These are phyloP conservation scores for Gossypium ekmanianum DNA, from an alignment of 345 rosid genomes.

Conservation along the genomic window DNA sequence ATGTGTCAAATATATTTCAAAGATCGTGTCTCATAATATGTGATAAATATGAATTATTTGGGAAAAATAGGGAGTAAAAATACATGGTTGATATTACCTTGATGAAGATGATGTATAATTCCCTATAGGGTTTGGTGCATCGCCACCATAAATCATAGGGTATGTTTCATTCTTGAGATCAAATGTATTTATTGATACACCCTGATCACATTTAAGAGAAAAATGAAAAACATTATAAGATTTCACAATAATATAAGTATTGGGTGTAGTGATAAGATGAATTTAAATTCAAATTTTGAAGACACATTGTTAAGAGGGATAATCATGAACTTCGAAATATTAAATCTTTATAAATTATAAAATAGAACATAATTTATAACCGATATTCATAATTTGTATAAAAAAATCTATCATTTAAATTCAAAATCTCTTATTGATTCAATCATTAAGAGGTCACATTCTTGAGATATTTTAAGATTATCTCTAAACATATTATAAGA, in stretches of 20 bases:
- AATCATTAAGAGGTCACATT: no score
- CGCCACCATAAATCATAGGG: constrained; percentile 11
- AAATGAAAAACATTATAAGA: background rate
- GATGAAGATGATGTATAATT: background rate
- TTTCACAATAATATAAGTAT: background rate
- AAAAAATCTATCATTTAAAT: no score
- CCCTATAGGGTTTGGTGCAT: background rate
- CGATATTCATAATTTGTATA: accelerated
- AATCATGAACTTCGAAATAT: no score
- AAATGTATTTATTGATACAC: constrained; percentile 7
- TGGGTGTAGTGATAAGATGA: no score
- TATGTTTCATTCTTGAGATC: constrained; percentile 9
- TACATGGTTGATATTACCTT: background rate
- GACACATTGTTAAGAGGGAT: accelerated
- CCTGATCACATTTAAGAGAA: constrained; percentile 2
- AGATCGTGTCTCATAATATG: no score
- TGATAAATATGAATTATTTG: background rate
- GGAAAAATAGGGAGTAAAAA: background rate
- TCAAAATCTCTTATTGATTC: no score
- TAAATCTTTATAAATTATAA: no score
- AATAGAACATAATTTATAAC: no score
- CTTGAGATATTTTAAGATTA: no score
- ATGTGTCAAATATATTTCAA: no score
- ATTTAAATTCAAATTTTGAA: no score
- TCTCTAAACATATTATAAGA: no score